phyloP scores from a whole-genome alignment of 306 rosid species.

The Vigna reflexopilosa region DNA sequence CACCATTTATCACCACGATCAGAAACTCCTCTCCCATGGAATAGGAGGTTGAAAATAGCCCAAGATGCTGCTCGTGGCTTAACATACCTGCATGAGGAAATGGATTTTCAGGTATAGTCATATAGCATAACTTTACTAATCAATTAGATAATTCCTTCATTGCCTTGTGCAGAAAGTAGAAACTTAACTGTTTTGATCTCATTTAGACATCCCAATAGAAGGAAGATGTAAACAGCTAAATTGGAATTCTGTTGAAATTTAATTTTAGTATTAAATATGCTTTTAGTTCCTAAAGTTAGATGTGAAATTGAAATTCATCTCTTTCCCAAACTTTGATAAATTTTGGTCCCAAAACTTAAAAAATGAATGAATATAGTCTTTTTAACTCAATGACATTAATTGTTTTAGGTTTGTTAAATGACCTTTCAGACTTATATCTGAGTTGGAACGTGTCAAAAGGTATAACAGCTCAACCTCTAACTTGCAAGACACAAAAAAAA shows the following conservation, averaged over 20 bases:
- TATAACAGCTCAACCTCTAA: no score
- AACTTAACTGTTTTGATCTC: constrained; percentile 18
- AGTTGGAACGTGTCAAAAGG: no score
- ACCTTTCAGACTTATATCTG: no score
- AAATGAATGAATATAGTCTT: no score
- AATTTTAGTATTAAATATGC: no score
- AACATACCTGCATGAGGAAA: constrained; percentile 84
- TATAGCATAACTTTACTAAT: constrained; percentile 33
- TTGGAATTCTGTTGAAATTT: constrained; percentile 2
- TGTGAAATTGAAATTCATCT: no score
- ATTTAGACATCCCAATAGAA: constrained; percentile 27
- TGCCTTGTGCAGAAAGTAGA: not conserved
- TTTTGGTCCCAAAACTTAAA: no score
- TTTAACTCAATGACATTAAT: no score
- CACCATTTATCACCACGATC: constrained; percentile 75
- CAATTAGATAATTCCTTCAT: constrained; percentile 2
- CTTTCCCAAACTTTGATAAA: no score
- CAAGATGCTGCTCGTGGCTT: constrained; percentile 95
- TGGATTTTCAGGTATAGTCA: constrained; percentile 89
- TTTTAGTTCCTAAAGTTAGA: no score
- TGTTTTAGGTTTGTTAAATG: no score
- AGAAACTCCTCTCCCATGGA: constrained; percentile 78
- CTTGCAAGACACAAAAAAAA: no score
- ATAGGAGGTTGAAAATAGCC: constrained; percentile 81
- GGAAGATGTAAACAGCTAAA: constrained; percentile 22